A percentile compares a stretch with the other conserved stretches of the same genome.
Conservation (phyloP, 2,329 filamentous ascomycete species). For the Aspergillus neoniger region DNA sequence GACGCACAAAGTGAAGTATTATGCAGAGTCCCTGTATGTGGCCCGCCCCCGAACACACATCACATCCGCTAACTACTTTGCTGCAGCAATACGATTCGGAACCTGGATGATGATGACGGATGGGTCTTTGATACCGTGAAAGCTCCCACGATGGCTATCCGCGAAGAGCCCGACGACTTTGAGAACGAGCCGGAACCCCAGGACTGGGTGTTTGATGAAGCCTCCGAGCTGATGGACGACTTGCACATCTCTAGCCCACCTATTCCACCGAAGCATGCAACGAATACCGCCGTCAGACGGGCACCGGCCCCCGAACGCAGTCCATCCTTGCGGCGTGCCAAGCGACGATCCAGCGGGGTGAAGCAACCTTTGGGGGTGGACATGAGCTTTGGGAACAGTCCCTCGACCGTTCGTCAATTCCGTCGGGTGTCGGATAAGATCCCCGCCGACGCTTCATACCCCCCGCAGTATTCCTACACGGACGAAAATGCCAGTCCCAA, state of each 20-base stretch:
- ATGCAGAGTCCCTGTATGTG: conserved; percentile 83
- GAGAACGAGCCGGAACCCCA: conserved; percentile 45
- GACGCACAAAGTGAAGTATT: conserved; percentile 75
- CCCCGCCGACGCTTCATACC: conserved; percentile 31
- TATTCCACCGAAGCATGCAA: conserved; percentile 53
- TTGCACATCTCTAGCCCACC: conserved; percentile 47
- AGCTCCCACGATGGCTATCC: conserved; percentile 61
- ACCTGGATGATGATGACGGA: conserved; percentile 70
- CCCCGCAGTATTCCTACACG: conserved; percentile 28
- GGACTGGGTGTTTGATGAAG: conserved; percentile 38
- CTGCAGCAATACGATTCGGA: conserved; percentile 60
- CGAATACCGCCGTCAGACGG: conserved; percentile 58
- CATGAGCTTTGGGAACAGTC: conserved; percentile 89
- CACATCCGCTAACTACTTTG: conserved; percentile 20
- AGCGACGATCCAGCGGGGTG: conserved; percentile 51
- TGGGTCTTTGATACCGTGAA: conserved; percentile 97
- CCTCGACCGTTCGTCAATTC: conserved; percentile 89
- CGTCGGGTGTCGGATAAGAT: conserved; percentile 77
- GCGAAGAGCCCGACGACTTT: conserved; percentile 55
- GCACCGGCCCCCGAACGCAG: conserved; percentile 49
- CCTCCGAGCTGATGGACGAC: conserved; percentile 43
- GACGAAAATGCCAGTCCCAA: conserved; percentile 47
- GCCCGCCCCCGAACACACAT: not conserved
- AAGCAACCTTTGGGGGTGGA: conserved; percentile 85
- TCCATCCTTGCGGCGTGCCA: conserved; percentile 44